Base-by-base conservation (phyloP, 257 asterid species). In the Solanum peruvianum region DNA sequence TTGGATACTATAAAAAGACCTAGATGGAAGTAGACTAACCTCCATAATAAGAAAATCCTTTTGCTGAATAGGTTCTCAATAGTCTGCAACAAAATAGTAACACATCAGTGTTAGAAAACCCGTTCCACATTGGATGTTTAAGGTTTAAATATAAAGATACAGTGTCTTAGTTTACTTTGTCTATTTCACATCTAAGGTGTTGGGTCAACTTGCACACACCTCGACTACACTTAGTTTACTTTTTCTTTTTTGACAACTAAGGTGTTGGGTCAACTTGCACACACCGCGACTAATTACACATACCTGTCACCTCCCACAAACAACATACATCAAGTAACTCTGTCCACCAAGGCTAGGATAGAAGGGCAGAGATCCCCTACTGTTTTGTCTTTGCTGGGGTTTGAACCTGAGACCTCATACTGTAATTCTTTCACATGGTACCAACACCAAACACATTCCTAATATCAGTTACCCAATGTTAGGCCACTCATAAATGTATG, bases 1-100 rank as follows among this genome's bases (percentile, higher is more conserved):
- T 18, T 18, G n/a, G 44, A 47, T 47, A 71, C 70, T 41, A 84
- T 77, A 20, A 15, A 21, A 60, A 66, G 23, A 71, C 5, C 60
- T 47, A 41, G 39, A 62, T 52, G 86, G 88, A 89, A 37, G 52
- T 67, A 41, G 70, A 93, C 97, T 93, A 78, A 96, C 99, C 99
- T 94, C 95, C 97, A 94, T 90, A 92, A 90, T 90, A 97, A 87
- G 90, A 97, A 90, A 71, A 93, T 52, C 94, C 89, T 94, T 90
- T 92, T 92, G 93, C 99, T 95, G 94, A 96, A 93, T 67, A 97
- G 99, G 87, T 94, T 95, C 93, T 95, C 98, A 21, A 94, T 91
- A 44, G 99, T 97, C 99, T 97, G 98, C 83, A 90, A 92, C 5
- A 90, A 62, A 91, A 88, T 82, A 82, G 13, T 72, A 64, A 86